Conservation (phyloP, 139 green algal genomes). For the Chlamydomonas sp. region DNA sequence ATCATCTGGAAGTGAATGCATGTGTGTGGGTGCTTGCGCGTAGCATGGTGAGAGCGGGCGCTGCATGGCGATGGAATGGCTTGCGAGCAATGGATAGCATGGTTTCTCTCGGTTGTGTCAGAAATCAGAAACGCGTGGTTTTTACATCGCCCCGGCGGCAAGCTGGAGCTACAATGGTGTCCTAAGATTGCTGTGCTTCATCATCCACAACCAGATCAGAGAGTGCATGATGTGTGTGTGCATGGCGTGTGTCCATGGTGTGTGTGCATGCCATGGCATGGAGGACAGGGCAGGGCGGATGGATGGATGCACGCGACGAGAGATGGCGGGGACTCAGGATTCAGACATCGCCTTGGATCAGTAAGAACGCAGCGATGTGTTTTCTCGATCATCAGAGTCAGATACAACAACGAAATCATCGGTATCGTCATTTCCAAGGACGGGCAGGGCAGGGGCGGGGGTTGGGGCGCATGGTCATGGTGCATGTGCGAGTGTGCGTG, state of each 20-base stretch:
- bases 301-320: neutral
- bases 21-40: no score
- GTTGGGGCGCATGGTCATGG: no score
- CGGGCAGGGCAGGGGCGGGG: no score
- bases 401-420: neutral
- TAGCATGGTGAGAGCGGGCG: no score
- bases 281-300: no score
- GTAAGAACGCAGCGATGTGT: conserved; percentile 9
- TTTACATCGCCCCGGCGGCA: neutral
- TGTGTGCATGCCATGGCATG: no score
- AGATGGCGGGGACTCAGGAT: no score
- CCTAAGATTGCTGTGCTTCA: conserved; percentile 1
- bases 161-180: conserved; percentile 13
- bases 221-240: no score
- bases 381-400: neutral
- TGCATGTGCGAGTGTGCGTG: no score
- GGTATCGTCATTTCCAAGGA: neutral
- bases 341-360: no score
- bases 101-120: conserved; percentile 9
- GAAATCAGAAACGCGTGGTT: neutral
- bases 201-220: conserved; percentile 5
- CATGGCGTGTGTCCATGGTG: no score
- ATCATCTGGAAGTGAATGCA: neutral
- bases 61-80: neutral
- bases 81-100: no score